Base-by-base conservation (phyloP, 2,329 filamentous ascomycete genomes). In the Colletotrichum navitas region DNA sequence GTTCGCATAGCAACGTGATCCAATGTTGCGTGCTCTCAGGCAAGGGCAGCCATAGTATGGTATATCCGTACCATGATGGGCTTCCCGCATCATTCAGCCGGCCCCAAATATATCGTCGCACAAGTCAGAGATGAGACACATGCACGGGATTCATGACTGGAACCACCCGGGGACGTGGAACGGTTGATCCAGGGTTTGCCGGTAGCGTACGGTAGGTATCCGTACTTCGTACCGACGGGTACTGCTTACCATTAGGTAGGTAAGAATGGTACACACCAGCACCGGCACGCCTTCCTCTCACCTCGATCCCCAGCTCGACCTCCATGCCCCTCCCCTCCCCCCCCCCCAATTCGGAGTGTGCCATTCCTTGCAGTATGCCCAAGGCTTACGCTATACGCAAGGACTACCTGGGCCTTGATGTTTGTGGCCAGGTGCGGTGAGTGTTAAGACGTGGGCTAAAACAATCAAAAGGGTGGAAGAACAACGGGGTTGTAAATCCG, bases 381-480 rank as follows among this genome's bases (percentile, higher is more conserved):
- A 47, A 69, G 62, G 51, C 63, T 32, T 54, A 47, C 14, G 18
- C 32, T 47, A n/a, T 45, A 45, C 45, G 16, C 18, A 51, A 36
- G 45, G 45, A 36, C 32, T 39, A 39, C 14, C 64, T 34, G 58
- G 56, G 64, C 68, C 39, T 68, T 59, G 34, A 59, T 68, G 58
- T 24, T 71, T 68, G 41, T 36, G 65, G 65, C 36, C 36, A 71
- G 58, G 45, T 68, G 65, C 43, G 52, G 64, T 62, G 68, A 16
- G 58, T 62, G 63, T 64, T 63, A 58, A 63, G 63, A 71, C 56
- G 62, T 36, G 16, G 49, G 32, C 68, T 58, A 51, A 62, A 62
- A 39, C 43, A 39, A 62, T 51, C 12, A 45, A 26, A 62, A 29
- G 45, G 14, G 26, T 47, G 59, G 29, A 39, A 21, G 41, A 51